Percentiles rank a stretch among this genome's conserved stretches.
These are phyloP conservation scores for Amborella trichopoda DNA, from an alignment of 164 flowering plant genomes.

Conservation along the genomic window DNA sequence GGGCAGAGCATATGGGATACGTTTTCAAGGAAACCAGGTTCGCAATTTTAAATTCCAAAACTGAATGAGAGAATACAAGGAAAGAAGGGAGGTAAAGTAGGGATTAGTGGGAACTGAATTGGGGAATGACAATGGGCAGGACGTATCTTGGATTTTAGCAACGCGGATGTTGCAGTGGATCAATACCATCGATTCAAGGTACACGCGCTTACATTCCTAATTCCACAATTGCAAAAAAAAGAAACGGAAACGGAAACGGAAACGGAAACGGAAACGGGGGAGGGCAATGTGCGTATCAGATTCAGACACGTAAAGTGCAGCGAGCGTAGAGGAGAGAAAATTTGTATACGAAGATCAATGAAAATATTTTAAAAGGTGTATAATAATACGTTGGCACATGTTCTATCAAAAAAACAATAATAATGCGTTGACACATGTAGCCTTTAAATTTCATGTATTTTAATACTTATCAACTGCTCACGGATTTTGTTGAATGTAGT, in stretches of 20 bases:
- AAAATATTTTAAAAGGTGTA: not conserved
- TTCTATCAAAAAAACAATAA: no score
- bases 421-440: no score
- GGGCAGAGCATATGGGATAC: constrained; percentile 85
- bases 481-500: no score
- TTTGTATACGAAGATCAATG: not conserved
- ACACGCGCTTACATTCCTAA: not conserved
- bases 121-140: constrained; percentile 23
- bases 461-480: no score
- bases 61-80: not conserved
- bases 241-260: not conserved
- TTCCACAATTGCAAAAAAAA: not conserved
- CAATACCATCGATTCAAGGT: constrained; percentile 86
- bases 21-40: constrained; percentile 49
- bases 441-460: no score
- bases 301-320: not conserved
- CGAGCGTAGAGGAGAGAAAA: not conserved
- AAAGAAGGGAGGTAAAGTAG: not conserved
- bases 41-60: not conserved
- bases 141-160: constrained; percentile 73
- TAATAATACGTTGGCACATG: not conserved
- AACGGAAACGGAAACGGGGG: not conserved
- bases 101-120: not conserved
- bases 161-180: constrained; percentile 73
- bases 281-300: no score